Evolutionary conservation across 768 basidiomycete genomes (phyloP).

Genomic region (Cystoderma amianthinum): DNA sequence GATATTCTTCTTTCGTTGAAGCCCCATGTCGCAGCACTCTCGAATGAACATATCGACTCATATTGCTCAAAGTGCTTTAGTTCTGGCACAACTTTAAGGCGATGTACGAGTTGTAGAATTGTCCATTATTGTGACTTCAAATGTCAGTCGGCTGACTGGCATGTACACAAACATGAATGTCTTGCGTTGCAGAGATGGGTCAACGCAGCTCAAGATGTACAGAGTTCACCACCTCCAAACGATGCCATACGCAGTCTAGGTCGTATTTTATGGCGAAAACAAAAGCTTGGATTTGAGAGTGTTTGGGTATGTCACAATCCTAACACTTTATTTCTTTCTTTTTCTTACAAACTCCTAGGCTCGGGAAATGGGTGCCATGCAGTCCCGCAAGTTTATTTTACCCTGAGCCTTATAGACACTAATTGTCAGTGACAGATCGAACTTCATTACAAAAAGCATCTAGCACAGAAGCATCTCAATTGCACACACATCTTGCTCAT

Average conservation of each 20-base stretch:
- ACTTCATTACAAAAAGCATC: constrained; percentile 27
- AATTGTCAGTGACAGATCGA: too few species aligned
- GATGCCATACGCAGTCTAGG: constrained; percentile 80
- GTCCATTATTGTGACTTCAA: constrained; percentile 71
- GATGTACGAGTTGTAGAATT: constrained; percentile 68
- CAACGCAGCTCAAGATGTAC: constrained; percentile 27
- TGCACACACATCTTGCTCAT: constrained; percentile 67
- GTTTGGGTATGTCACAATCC: constrained; percentile 43
- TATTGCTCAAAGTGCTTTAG: constrained; percentile 69
- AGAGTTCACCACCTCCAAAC: constrained; percentile 33
- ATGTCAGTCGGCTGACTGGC: constrained; percentile 75
- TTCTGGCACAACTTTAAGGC: constrained; percentile 37
- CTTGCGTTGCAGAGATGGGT: constrained; percentile 55
- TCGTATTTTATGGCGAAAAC: constrained; percentile 61
- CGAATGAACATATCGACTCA: constrained; percentile 47
- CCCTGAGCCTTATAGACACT: too few species aligned
- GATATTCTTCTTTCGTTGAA: constrained; percentile 45
- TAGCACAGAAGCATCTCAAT: constrained; percentile 39
- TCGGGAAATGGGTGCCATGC: constrained; percentile 58
- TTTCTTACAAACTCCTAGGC: constrained; percentile 28
- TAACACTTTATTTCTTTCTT: neutral
- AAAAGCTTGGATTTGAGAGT: constrained; percentile 45
- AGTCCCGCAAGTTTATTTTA: constrained; percentile 56
- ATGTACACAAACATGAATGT: constrained; percentile 75
- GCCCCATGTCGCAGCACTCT: constrained; percentile 61